Percentiles rank a stretch among this genome's conserved stretches.
These are phyloP conservation scores for Puccinia polysora DNA, from an alignment of 1,284 basidiomycete species.

Conservation along the genomic window DNA sequence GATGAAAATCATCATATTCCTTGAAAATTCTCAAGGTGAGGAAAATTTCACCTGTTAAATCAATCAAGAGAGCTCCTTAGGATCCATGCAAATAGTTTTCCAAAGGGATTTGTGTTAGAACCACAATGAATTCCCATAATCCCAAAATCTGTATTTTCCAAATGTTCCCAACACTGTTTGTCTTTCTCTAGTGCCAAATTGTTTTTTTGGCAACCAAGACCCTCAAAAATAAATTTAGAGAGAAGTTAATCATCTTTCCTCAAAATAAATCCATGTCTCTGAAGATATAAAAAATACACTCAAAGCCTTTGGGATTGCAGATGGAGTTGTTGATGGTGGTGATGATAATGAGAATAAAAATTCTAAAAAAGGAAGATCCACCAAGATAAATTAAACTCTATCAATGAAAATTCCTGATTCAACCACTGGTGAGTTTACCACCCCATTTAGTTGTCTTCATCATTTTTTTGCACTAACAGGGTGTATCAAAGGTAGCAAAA, in stretches of 20 bases:
- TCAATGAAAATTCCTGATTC: slow-evolving; percentile 54
- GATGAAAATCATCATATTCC: no score
- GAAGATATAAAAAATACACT: slow-evolving; percentile 89
- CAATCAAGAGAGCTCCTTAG: no score
- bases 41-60: no score
- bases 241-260: slow-evolving; percentile 78
- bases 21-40: no score
- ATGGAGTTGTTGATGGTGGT: slow-evolving; percentile 93
- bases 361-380: slow-evolving; percentile 69
- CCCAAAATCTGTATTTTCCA: slow-evolving; percentile 58
- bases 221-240: slow-evolving; percentile 58
- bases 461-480: no score
- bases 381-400: slow-evolving; percentile 74
- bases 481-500: no score
- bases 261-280: slow-evolving; percentile 89
- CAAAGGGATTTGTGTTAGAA: slow-evolving; percentile 88
- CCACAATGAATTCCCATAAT: slow-evolving; percentile 84
- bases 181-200: slow-evolving; percentile 54
- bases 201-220: slow-evolving; percentile 57
- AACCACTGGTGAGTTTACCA: slow-evolving; percentile 38
- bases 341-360: slow-evolving; percentile 92
- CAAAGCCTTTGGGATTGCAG: slow-evolving; percentile 85
- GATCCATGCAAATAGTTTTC: slow-evolving; percentile 80
- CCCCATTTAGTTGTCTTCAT: slow-evolving; percentile 8
- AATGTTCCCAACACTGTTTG: slow-evolving; percentile 55